phyloP scores from a whole-genome alignment of 2,329 filamentous ascomycete species.

The Didymellaceae sp. region DNA sequence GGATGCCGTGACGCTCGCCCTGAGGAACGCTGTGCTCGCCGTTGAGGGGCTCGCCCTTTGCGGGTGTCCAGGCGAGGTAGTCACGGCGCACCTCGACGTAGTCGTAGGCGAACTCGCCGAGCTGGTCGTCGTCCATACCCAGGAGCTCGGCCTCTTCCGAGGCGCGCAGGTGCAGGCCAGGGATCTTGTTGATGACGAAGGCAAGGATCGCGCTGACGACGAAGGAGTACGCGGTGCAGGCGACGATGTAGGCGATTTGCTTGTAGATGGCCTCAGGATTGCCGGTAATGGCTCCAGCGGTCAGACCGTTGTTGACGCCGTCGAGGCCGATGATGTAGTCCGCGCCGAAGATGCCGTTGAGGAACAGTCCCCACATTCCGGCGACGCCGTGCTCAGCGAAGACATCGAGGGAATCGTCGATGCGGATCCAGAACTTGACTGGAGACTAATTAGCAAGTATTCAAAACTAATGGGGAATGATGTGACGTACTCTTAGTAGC shows the following conservation, averaged over 20 bases:
- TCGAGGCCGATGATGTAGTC: conserved; percentile 77
- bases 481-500: conserved; percentile 77
- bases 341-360: conserved; percentile 79
- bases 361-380: conserved; percentile 78
- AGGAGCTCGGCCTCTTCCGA: conserved; percentile 83
- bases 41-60: conserved; percentile 68
- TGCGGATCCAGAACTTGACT: conserved; percentile 76
- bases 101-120: conserved; percentile 89
- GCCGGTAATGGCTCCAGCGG: conserved; percentile 72
- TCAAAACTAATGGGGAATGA: neutral
- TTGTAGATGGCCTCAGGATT: conserved; percentile 78
- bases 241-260: conserved; percentile 78
- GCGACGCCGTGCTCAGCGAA: conserved; percentile 89
- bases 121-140: conserved; percentile 89
- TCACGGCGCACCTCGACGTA: conserved; percentile 89
- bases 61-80: conserved; percentile 86
- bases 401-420: conserved; percentile 88
- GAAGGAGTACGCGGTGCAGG: conserved; percentile 72
- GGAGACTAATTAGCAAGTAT: conserved; percentile 29
- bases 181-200: conserved; percentile 75
- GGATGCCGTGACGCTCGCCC: conserved; percentile 71
- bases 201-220: conserved; percentile 76
- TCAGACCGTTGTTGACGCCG: conserved; percentile 70
- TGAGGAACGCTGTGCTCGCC: conserved; percentile 69
- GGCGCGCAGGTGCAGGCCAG: conserved; percentile 79